Evolutionary conservation across 768 basidiomycete species (phyloP).

Genomic region (Tulasnella sp.): DNA sequence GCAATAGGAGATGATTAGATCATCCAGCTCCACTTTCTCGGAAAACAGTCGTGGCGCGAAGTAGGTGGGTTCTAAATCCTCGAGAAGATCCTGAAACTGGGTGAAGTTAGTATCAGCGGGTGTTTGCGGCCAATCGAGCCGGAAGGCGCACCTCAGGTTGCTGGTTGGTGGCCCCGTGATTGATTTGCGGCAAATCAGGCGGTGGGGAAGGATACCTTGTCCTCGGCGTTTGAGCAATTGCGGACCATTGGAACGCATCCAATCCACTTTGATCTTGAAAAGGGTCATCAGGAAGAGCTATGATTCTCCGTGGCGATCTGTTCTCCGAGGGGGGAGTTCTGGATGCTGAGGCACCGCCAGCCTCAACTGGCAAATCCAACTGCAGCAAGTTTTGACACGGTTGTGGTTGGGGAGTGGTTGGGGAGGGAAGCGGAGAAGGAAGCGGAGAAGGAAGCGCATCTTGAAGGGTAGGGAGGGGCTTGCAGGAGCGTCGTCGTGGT

Average conservation of each 20-base stretch:
- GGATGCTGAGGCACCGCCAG: not conserved
- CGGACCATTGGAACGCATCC: not conserved
- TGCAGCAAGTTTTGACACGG: not conserved
- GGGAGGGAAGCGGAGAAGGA: not conserved
- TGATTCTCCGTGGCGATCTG: not conserved
- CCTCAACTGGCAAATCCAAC: not conserved
- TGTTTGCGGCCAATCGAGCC: not conserved
- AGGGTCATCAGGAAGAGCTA: not conserved
- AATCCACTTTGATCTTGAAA: not conserved
- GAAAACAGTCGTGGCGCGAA: not conserved
- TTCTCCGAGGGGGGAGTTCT: not conserved
- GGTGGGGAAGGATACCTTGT: not conserved
- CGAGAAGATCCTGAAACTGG: not conserved
- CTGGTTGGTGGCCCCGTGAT: not conserved
- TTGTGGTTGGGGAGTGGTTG: not conserved
- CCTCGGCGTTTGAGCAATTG: not conserved
- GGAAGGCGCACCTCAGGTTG: not conserved
- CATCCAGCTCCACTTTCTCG: not conserved
- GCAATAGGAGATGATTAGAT: not conserved
- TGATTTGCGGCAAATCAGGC: not conserved
- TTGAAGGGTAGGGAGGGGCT: not conserved
- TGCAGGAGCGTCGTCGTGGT: not conserved
- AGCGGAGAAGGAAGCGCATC: too few species aligned
- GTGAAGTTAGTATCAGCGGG: not conserved
- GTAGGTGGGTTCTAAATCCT: not conserved